Evolutionary conservation across 2,329 filamentous ascomycete genomes (phyloP).

Genomic region (Colletotrichum zoysiae): DNA sequence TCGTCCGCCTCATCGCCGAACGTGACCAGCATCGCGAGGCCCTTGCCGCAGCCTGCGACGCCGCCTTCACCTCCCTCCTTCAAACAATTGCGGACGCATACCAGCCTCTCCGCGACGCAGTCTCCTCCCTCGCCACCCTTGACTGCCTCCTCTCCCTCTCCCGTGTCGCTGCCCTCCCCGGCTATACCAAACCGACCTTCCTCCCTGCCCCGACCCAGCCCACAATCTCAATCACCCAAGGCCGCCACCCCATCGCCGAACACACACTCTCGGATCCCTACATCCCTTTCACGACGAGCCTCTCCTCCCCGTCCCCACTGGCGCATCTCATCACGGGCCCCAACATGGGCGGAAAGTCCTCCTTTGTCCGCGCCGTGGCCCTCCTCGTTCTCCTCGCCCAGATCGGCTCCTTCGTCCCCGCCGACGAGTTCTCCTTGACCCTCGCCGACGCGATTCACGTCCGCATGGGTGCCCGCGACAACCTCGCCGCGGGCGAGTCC

Average conservation of each 20-base stretch:
- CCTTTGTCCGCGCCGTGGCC: constrained; percentile 92
- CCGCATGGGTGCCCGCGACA: constrained; percentile 95
- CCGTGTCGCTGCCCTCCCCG: constrained; percentile 84
- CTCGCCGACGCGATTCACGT: constrained; percentile 94
- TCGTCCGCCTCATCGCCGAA: constrained; percentile 84
- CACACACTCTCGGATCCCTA: constrained; percentile 87
- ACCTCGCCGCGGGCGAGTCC: constrained; percentile 92
- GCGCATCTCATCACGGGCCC: constrained; percentile 94
- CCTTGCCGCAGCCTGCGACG: constrained; percentile 90
- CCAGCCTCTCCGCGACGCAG: constrained; percentile 87
- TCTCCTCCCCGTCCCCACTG: constrained; percentile 74
- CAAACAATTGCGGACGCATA: constrained; percentile 81
- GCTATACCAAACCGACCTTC: constrained; percentile 84
- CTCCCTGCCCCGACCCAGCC: constrained; percentile 72
- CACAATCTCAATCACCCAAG: constrained; percentile 77
- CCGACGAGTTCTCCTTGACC: constrained; percentile 78
- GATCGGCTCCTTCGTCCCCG: constrained; percentile 93
- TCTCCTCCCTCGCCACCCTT: constrained; percentile 86
- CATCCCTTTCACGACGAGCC: constrained; percentile 87
- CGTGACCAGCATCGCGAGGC: constrained; percentile 96
- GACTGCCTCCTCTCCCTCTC: constrained; percentile 92
- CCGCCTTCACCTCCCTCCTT: constrained; percentile 81
- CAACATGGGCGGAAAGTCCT: constrained; percentile 99
- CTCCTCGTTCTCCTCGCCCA: constrained; percentile 95
- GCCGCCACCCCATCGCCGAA: constrained; percentile 96